phyloP scores from a whole-genome alignment of 2,329 filamentous ascomycete genomes.

The Acrodontium crateriforme region DNA sequence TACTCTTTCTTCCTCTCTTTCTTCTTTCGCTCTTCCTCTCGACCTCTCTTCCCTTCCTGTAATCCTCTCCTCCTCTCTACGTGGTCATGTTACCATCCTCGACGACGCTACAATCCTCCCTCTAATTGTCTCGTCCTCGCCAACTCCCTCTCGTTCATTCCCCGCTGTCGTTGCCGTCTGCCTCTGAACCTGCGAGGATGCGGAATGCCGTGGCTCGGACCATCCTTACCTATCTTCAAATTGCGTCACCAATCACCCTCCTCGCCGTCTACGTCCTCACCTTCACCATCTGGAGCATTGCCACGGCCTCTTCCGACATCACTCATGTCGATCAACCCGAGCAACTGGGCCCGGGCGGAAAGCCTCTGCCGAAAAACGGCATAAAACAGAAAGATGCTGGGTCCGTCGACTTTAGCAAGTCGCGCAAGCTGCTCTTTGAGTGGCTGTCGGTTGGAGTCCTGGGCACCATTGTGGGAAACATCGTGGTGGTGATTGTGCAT shows the following conservation, averaged over 20 bases:
- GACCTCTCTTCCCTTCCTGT: no score
- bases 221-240: constrained; percentile 37
- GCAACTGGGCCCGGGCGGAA: constrained; percentile 70
- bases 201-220: constrained; percentile 28
- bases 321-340: constrained; percentile 26
- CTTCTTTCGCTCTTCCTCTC: no score
- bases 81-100: no score
- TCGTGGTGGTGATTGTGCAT: constrained; percentile 58
- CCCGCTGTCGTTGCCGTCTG: no score
- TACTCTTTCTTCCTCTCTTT: no score
- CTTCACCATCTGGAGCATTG: constrained; percentile 48
- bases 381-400: constrained; percentile 27
- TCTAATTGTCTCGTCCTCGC: no score
- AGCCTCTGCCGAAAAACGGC: constrained; percentile 58
- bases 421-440: constrained; percentile 58
- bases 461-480: constrained; percentile 62
- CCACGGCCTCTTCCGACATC: constrained; percentile 34
- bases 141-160: no score
- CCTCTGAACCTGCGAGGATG: no score
- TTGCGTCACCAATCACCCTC: constrained; percentile 49
- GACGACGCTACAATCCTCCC: no score
- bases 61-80: no score
- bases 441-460: constrained; percentile 59
- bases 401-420: constrained; percentile 47
- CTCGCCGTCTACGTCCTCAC: constrained; percentile 49